Base-by-base conservation (phyloP, 2,329 filamentous ascomycete species). In the Alternaria incomplexa region DNA sequence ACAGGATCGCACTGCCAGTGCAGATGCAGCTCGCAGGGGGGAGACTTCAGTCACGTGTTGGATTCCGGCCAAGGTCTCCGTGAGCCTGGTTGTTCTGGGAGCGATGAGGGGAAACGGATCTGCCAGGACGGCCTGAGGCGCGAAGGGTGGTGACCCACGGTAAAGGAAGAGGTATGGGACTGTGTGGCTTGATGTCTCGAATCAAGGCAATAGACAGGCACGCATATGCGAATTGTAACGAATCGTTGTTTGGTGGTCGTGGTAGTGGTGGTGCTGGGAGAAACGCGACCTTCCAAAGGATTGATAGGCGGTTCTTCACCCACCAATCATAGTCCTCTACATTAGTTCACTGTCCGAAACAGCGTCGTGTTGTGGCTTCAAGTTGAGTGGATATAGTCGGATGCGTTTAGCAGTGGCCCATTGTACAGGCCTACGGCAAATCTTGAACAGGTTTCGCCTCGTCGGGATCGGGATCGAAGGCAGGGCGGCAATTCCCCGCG, bases 381-480 rank as follows among this genome's bases (percentile, higher is more conserved):
- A 47, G 11, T 22, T 48, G 23, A 7, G 25, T 12, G 26, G 43
- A 13, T 62, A 26, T 28, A 43, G 13, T 44, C 46, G 26, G 9
- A 47, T 47, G 26, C 20, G 20, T n/a, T 25, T 28, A 58, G 20
- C 30, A 62, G 23, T 22, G 17, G 6, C 32, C 23, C 44, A 20
- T 43, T 9, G 44, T 46, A 62, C 20, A 50, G 9, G 30, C 43
- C 56, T n/a, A 25, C 45, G 40, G 58, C 45, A 56, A 45, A 23
- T 25, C 53, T 28, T 56, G 58, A 51, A 45, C 58, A 44, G 43
- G 47, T 47, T 48, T 48, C 53, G 30, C 22, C 26, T 30, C 54
- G 28, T 52, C 36, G 46, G 43, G 59, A 62, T 62, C 59, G 48
- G 48, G 48, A 62, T 62, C 43, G 40, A 28, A 53, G 20, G 12